A percentile compares a stretch with the other conserved stretches of the same genome.
These are phyloP conservation scores for Clohesyomyces aquaticus DNA, from an alignment of 495 filamentous ascomycete species.

Conservation along the genomic window DNA sequence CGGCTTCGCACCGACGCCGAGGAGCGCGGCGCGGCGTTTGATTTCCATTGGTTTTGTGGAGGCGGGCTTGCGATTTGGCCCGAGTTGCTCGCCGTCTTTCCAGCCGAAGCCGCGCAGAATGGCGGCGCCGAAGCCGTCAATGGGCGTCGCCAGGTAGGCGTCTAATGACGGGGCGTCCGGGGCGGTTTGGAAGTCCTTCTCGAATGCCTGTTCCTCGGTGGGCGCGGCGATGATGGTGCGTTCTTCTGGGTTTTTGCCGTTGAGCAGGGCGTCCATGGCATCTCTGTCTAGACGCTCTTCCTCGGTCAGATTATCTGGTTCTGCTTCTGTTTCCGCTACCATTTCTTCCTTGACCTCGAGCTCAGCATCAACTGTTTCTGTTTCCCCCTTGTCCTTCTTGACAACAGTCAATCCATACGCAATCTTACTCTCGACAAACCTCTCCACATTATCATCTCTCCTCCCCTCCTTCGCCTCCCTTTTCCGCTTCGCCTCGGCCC, in stretches of 20 bases:
- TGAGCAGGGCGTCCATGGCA: slow-evolving; percentile 77
- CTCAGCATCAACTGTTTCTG: background rate
- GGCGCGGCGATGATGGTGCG: slow-evolving; percentile 63
- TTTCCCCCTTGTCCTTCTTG: slow-evolving; percentile 11
- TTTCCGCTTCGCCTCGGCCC: slow-evolving; percentile 14
- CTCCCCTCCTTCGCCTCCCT: background rate
- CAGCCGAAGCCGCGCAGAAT: slow-evolving; percentile 91
- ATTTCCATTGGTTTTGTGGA: slow-evolving; percentile 57
- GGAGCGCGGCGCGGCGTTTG: slow-evolving; percentile 72
- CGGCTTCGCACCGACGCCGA: slow-evolving; percentile 83
- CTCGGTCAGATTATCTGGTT: slow-evolving; percentile 51
- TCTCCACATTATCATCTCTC: background rate
- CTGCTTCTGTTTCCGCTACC: background rate
- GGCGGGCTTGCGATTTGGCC: slow-evolving; percentile 55
- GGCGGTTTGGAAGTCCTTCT: slow-evolving; percentile 66
- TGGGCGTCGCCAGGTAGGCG: slow-evolving; percentile 84
- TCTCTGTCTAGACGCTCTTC: slow-evolving; percentile 61
- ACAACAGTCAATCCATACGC: slow-evolving; percentile 27
- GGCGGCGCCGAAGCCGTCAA: slow-evolving; percentile 91
- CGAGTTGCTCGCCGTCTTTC: slow-evolving; percentile 79
- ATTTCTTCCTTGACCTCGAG: too few species aligned
- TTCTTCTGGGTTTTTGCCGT: slow-evolving; percentile 58
- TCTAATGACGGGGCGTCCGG: slow-evolving; percentile 76
- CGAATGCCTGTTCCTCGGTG: slow-evolving; percentile 68
- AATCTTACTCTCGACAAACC: slow-evolving; percentile 3